Conservation (phyloP, 2,329 filamentous ascomycete species). For the Coniella vitis region DNA sequence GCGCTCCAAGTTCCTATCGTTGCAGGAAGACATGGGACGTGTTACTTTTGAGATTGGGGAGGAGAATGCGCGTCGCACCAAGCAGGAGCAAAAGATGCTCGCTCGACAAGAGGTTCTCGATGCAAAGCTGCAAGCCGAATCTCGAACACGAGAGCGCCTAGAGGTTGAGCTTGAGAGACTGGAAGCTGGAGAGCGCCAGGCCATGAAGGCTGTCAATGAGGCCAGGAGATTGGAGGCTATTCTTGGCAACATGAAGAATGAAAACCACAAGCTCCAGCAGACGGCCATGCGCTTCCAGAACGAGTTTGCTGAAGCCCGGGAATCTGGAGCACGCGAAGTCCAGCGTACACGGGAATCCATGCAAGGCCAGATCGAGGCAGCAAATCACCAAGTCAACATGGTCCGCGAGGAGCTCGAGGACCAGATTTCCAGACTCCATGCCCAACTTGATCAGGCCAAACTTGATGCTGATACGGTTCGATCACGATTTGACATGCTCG, state of each 20-base stretch:
- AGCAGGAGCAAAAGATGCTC: conserved; percentile 71
- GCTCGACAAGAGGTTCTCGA: conserved; percentile 77
- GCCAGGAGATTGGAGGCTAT: conserved; percentile 52
- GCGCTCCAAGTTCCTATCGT: conserved; percentile 72
- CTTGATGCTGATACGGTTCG: conserved; percentile 76
- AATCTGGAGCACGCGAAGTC: conserved; percentile 72
- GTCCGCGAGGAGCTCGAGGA: conserved; percentile 76
- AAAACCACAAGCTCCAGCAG: conserved; percentile 68
- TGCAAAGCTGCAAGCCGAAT: conserved; percentile 67
- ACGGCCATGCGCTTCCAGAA: conserved; percentile 64
- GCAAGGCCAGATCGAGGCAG: conserved; percentile 74
- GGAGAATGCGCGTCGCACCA: conserved; percentile 73
- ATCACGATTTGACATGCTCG: conserved; percentile 73
- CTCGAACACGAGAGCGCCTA: conserved; percentile 60
- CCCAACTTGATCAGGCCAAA: conserved; percentile 69
- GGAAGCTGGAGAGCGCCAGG: conserved; percentile 57
- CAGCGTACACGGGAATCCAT: conserved; percentile 72
- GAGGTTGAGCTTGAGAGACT: conserved; percentile 61
- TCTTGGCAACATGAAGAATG: conserved; percentile 51
- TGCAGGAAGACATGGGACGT: conserved; percentile 81
- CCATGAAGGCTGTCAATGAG: conserved; percentile 57
- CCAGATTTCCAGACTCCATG: conserved; percentile 64
- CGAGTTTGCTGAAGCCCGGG: conserved; percentile 77
- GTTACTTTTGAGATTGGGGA: conserved; percentile 74
- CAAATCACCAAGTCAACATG: conserved; percentile 79